Conservation (phyloP, 345 rosid species). For the Sisymbrium irio region DNA sequence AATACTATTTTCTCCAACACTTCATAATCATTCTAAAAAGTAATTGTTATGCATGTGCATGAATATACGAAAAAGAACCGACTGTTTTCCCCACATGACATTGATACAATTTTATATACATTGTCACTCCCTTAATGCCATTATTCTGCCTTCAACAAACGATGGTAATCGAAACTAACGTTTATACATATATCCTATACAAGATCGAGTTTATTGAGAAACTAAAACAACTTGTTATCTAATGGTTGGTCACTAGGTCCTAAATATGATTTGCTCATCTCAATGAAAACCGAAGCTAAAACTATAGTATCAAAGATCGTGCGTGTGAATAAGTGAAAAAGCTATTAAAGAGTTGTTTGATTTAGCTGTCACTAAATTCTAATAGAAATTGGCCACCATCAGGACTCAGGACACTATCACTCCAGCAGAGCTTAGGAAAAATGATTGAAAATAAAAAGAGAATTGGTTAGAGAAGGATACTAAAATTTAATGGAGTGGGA, state of each 20-base stretch:
- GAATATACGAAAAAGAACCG: conserved; percentile 12
- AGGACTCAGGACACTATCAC: conserved; percentile 21
- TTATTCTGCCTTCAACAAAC: not conserved
- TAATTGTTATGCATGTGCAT: conserved; percentile 16
- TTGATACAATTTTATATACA: not conserved
- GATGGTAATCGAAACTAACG: not conserved
- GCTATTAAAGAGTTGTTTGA: not conserved
- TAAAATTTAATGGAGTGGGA: conserved; percentile 30
- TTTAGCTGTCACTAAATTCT: conserved; percentile 5
- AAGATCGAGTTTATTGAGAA: not conserved
- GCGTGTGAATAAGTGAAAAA: conserved; percentile 11
- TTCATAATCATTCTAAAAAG: not conserved
- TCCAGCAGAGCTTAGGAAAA: conserved; percentile 21
- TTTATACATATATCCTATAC: not conserved
- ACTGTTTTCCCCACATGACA: not conserved
- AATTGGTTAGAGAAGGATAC: conserved; percentile 18
- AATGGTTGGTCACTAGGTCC: not conserved
- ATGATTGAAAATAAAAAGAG: not conserved
- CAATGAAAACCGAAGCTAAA: not conserved
- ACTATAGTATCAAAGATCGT: not conserved
- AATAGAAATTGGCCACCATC: conserved; percentile 21
- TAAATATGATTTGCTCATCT: not conserved
- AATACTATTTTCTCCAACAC: not conserved
- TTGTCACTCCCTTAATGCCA: not conserved
- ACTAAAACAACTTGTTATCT: not conserved